Conservation (phyloP, 306 rosid species). For the Malus fusca region DNA sequence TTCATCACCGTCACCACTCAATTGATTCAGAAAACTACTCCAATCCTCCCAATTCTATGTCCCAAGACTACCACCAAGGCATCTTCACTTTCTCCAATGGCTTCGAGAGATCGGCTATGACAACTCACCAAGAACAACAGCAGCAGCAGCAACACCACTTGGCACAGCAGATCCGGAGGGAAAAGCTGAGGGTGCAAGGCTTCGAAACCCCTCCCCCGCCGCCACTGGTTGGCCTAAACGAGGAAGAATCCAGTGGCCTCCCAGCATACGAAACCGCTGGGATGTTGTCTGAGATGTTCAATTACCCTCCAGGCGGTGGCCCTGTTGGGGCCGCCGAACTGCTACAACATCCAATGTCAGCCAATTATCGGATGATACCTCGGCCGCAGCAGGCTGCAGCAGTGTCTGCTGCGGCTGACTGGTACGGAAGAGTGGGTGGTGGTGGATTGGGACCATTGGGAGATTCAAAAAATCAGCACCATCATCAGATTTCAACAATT, state of each 20-base stretch:
- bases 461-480: conserved; percentile 41
- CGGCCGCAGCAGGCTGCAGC: conserved; percentile 19
- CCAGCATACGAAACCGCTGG: conserved; percentile 68
- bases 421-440: conserved; percentile 57
- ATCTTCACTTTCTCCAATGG: conserved; percentile 72
- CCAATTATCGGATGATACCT: conserved; percentile 21
- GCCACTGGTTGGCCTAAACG: conserved; percentile 58
- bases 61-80: conserved; percentile 79
- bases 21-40: conserved; percentile 16
- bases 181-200: conserved; percentile 61
- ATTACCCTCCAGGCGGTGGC: conserved; percentile 36
- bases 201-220: conserved; percentile 39
- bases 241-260: conserved; percentile 43
- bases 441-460: conserved; percentile 35
- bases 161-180: conserved; percentile 90
- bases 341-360: conserved; percentile 37
- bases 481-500: conserved; percentile 51
- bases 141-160: conserved; percentile 45
- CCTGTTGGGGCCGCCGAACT: conserved; percentile 30
- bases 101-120: conserved; percentile 57
- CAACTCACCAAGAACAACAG: conserved; percentile 32
- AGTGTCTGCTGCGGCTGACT: conserved; percentile 26
- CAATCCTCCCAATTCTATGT: conserved; percentile 57
- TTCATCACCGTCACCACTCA: conserved; percentile 12
- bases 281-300: conserved; percentile 92